These are phyloP conservation scores for Phytophthora pistaciae DNA, from an alignment of 352 stramenopile species.

Conservation along the genomic window DNA sequence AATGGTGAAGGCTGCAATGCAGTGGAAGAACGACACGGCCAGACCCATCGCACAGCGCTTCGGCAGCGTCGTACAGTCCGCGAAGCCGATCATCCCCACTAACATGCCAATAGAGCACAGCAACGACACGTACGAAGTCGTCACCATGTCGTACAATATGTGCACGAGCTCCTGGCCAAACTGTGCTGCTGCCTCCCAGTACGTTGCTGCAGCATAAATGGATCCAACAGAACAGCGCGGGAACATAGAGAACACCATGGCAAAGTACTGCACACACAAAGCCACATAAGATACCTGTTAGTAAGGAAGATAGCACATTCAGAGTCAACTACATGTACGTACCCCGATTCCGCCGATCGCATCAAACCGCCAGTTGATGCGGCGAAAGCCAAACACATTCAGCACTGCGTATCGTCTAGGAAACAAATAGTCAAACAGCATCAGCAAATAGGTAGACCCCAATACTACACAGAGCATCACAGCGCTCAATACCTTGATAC, in stretches of 20 bases:
- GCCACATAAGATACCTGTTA: slow-evolving; percentile 6
- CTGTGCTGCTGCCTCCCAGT: slow-evolving; percentile 42
- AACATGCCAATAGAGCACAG: slow-evolving; percentile 67
- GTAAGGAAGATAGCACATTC: no score
- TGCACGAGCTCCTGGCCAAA: slow-evolving; percentile 67
- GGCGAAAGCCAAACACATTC: slow-evolving; percentile 91
- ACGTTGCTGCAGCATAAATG: slow-evolving; percentile 71
- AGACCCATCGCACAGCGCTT: slow-evolving; percentile 68
- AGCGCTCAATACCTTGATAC: slow-evolving; percentile 62
- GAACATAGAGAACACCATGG: slow-evolving; percentile 93
- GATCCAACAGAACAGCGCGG: slow-evolving; percentile 86
- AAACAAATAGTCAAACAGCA: neutral
- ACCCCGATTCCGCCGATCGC: slow-evolving; percentile 89
- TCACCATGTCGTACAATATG: slow-evolving; percentile 77
- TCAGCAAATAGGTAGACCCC: neutral
- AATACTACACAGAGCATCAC: neutral
- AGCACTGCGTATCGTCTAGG: slow-evolving; percentile 81
- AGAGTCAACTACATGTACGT: no score
- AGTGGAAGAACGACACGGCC: slow-evolving; percentile 64
- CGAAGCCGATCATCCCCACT: slow-evolving; percentile 68
- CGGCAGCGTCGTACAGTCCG: slow-evolving; percentile 72
- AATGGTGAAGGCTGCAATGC: slow-evolving; percentile 72
- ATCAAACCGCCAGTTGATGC: slow-evolving; percentile 95
- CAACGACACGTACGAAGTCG: slow-evolving; percentile 80
- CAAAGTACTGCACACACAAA: slow-evolving; percentile 80